Conservation (phyloP, 2,329 filamentous ascomycete species). For the Eurotiales sp. region DNA sequence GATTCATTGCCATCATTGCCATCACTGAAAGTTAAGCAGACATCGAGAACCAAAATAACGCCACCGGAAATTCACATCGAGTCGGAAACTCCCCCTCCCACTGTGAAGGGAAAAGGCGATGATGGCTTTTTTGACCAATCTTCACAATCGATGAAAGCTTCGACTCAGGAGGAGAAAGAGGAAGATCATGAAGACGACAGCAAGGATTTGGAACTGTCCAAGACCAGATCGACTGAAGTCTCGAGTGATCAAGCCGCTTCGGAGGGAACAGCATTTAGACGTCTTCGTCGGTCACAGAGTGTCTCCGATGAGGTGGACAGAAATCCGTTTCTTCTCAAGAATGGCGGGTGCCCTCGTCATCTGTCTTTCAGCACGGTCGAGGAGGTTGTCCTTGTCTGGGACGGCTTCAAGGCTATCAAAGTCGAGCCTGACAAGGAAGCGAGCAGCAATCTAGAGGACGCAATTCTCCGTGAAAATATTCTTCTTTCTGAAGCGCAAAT, state of each 20-base stretch:
- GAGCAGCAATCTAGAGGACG: conserved; percentile 38
- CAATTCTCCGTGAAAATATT: conserved; percentile 37
- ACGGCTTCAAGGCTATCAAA: conserved; percentile 24
- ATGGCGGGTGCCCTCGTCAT: conserved; percentile 37
- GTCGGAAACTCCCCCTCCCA: conserved; percentile 16
- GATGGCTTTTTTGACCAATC: not conserved
- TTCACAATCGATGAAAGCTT: conserved; percentile 2
- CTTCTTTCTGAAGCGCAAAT: conserved; percentile 33
- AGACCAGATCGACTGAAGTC: conserved; percentile 27
- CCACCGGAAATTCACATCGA: conserved; percentile 34
- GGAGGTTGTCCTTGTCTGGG: conserved; percentile 39
- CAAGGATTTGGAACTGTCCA: conserved; percentile 26
- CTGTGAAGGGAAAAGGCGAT: conserved; percentile 15
- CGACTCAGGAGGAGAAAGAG: not conserved
- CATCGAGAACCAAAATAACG: conserved; percentile 17
- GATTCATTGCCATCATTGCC: conserved; percentile 10
- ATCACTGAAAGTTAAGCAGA: conserved; percentile 12
- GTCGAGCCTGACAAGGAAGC: conserved; percentile 29
- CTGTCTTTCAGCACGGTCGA: conserved; percentile 48
- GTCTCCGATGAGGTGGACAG: conserved; percentile 19
- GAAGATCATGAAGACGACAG: conserved; percentile 24
- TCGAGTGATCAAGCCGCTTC: conserved; percentile 27
- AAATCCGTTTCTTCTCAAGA: conserved; percentile 13
- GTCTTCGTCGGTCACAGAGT: conserved; percentile 37
- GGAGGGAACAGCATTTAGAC: conserved; percentile 25